Evolutionary conservation across 2,329 filamentous ascomycete genomes (phyloP).

Genomic region (Aspergillus uvarum): DNA sequence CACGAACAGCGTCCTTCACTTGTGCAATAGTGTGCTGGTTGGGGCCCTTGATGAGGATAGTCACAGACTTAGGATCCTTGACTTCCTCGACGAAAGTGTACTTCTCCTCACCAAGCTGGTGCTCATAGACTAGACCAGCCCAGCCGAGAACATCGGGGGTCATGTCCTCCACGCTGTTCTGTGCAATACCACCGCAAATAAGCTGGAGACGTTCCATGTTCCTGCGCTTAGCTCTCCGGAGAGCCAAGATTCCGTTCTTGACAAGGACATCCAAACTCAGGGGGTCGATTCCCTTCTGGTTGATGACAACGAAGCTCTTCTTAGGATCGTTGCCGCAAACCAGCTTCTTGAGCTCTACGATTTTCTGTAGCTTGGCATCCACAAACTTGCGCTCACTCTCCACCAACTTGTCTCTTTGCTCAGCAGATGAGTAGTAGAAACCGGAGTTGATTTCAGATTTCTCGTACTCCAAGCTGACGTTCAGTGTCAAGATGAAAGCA

Average conservation of each 20-base stretch:
- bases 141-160: conserved; percentile 86
- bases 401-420: conserved; percentile 95
- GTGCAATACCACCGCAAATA: conserved; percentile 83
- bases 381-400: conserved; percentile 96
- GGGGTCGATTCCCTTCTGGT: conserved; percentile 98
- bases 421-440: conserved; percentile 97
- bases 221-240: conserved; percentile 91
- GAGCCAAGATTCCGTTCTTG: conserved; percentile 95
- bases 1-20: conserved; percentile 92
- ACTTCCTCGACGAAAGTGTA: conserved; percentile 98
- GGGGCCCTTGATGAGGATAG: conserved; percentile 94
- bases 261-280: conserved; percentile 92
- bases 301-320: conserved; percentile 96
- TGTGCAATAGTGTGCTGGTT: conserved; percentile 96
- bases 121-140: conserved; percentile 95
- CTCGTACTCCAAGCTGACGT: conserved; percentile 96
- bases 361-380: conserved; percentile 94
- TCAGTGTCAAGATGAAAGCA: conserved; percentile 89
- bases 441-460: conserved; percentile 99
- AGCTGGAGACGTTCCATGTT: conserved; percentile 99
- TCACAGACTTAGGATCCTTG: conserved; percentile 97
- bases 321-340: conserved; percentile 90
- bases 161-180: conserved; percentile 96
- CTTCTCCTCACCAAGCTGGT: conserved; percentile 97
- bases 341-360: conserved; percentile 96